These are phyloP conservation scores for Gautieria morchelliformis DNA, from an alignment of 768 basidiomycete genomes.

Conservation along the genomic window DNA sequence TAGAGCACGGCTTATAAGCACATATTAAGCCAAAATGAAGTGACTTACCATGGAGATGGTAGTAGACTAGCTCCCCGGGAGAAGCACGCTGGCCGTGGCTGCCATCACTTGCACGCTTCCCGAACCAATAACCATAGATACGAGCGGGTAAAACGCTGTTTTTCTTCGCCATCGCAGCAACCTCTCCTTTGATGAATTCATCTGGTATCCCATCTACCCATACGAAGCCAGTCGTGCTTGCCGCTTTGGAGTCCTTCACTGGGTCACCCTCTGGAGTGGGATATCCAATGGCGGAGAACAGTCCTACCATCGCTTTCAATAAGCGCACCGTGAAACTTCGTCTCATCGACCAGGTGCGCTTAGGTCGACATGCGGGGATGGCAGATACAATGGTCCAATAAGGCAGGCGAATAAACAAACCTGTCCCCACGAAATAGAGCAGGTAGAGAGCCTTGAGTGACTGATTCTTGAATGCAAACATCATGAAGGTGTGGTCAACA, in stretches of 20 bases:
- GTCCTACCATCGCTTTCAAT: background rate
- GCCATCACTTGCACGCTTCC: slow-evolving; percentile 7
- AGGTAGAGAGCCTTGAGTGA: slow-evolving; percentile 43
- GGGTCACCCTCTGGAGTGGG: background rate
- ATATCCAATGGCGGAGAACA: background rate
- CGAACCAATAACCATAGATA: slow-evolving; percentile 19
- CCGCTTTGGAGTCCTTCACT: background rate
- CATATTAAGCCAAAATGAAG: background rate
- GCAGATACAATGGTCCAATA: slow-evolving; percentile 35
- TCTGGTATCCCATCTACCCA: slow-evolving; percentile 15
- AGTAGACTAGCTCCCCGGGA: slow-evolving; percentile 24
- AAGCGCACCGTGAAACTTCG: background rate
- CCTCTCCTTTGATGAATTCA: slow-evolving; percentile 17
- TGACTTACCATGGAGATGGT: slow-evolving; percentile 23
- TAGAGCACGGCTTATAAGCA: background rate
- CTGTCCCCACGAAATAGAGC: slow-evolving; percentile 30
- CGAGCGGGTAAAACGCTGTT: slow-evolving; percentile 16
- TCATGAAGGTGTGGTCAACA: background rate
- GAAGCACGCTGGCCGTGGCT: slow-evolving; percentile 15
- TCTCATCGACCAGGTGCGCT: background rate
- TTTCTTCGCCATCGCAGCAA: slow-evolving; percentile 16
- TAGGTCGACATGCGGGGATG: slow-evolving; percentile 12
- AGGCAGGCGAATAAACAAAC: slow-evolving; percentile 36
- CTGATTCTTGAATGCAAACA: slow-evolving; percentile 22
- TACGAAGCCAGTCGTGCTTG: slow-evolving; percentile 11